Evolutionary conservation across 1,284 basidiomycete genomes (phyloP).

Genomic region (Ustilago bromivora): DNA sequence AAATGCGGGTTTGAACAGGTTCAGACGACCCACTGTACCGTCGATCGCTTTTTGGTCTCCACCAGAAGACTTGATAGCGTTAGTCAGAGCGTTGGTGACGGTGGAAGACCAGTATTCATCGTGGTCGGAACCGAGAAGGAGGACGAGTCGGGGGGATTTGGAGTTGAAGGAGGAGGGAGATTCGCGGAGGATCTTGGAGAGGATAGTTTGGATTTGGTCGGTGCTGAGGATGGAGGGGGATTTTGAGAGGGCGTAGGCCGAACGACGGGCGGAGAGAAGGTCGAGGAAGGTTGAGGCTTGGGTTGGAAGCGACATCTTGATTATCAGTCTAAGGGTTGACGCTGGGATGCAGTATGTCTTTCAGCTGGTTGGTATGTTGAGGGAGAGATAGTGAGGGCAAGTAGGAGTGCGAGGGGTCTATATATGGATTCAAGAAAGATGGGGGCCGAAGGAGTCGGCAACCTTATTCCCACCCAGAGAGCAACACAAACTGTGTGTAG

Average conservation of each 20-base stretch:
- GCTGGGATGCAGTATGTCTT: too few relatives aligned
- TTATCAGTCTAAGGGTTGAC: background rate
- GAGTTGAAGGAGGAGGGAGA: slow-evolving; percentile 72
- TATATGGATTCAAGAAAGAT: background rate
- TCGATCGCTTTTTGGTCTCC: slow-evolving; percentile 48
- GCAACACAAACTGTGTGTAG: background rate
- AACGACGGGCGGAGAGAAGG: slow-evolving; percentile 68
- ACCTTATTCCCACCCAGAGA: background rate
- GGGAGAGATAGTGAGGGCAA: background rate
- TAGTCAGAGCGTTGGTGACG: slow-evolving; percentile 60
- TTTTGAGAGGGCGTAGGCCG: slow-evolving; percentile 71
- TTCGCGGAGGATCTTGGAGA: slow-evolving; percentile 71
- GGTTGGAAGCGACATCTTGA: slow-evolving; percentile 36
- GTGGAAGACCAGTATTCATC: slow-evolving; percentile 71
- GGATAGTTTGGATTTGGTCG: slow-evolving; percentile 70
- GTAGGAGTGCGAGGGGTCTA: background rate
- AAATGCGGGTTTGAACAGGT: slow-evolving; percentile 70
- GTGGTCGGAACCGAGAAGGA: slow-evolving; percentile 71
- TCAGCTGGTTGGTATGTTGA: too few relatives aligned
- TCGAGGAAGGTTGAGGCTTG: slow-evolving; percentile 45
- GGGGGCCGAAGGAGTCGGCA: too few relatives aligned
- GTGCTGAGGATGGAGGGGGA: slow-evolving; percentile 69
- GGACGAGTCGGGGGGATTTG: slow-evolving; percentile 71
- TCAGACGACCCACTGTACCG: slow-evolving; percentile 58
- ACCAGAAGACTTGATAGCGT: slow-evolving; percentile 18